These are phyloP conservation scores for Monosporozyma aerobia DNA, from an alignment of 805 yeast genomes.

Conservation along the genomic window DNA sequence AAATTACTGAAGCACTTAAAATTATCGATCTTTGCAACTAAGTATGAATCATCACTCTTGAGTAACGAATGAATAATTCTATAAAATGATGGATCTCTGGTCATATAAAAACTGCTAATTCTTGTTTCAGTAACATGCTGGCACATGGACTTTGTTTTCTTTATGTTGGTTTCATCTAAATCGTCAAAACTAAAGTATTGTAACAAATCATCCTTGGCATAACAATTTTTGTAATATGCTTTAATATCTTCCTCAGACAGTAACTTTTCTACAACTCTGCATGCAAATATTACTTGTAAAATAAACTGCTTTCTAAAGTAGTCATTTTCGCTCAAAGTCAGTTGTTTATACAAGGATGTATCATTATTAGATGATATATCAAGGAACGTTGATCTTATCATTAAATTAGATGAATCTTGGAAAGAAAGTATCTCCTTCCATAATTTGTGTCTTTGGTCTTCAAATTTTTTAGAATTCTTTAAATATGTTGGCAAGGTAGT, in stretches of 20 bases:
- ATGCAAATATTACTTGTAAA: conserved; percentile 17
- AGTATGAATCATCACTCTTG: conserved; percentile 10
- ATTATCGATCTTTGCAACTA: conserved; percentile 17
- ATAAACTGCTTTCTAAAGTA: conserved; percentile 24
- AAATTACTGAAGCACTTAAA: conserved; percentile 19
- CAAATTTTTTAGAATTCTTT: conserved; percentile 7
- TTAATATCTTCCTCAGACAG: conserved; percentile 13
- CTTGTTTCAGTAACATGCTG: conserved; percentile 12
- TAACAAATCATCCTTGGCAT: conserved; percentile 14
- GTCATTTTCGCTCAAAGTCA: conserved; percentile 17
- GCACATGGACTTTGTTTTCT: conserved; percentile 11
- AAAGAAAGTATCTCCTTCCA: conserved; percentile 10
- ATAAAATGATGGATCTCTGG: conserved; percentile 18
- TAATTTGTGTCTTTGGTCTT: conserved; percentile 7
- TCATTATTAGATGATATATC: conserved; percentile 18
- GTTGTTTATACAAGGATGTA: conserved; percentile 15
- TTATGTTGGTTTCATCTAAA: conserved; percentile 10
- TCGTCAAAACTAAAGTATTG: conserved; percentile 6
- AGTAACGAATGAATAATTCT: conserved; percentile 9
- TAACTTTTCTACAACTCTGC: conserved; percentile 11
- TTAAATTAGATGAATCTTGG: background rate
- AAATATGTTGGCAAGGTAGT: conserved; percentile 12
- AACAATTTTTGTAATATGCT: conserved; percentile 14
- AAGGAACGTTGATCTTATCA: conserved; percentile 15
- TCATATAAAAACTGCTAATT: conserved; percentile 15